Evolutionary conservation across 768 basidiomycete genomes (phyloP), one percentile per base, ranked within the genome.

Genomic region (Amanita rubescens): DNA sequence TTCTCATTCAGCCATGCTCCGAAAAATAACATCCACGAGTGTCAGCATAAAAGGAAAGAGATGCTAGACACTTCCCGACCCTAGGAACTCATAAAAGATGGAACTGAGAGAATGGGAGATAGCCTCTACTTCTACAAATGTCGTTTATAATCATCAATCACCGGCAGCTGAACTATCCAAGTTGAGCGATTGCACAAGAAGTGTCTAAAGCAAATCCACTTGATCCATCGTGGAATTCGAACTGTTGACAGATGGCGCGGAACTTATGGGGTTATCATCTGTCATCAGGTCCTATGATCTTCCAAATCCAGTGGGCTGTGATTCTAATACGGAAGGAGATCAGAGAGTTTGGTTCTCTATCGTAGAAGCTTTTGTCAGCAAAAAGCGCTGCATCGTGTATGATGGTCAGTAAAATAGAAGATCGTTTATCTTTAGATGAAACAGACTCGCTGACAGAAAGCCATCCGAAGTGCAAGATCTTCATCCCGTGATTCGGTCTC

Each of bases 221-320:
- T 39, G 33, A 39, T 27, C 17, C 24, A 39, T 38, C 25, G 27
- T 50, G 34, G 37, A 38, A 14, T 39, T 33, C 14, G 30, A 27
- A 24, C 25, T 10, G 11, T 37, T 49, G 48, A 34, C 43, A 35
- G 51, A 45, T 53, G 51, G 20, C 34, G n/a, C 19, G 35, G 22
- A 8, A 7, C 19, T 43, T 53, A 43, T 37, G 50, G 50, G 34
- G 43, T 42, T 44, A 53, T 34, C 43, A 53, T 9, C n/a, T 24
- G 25, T 42, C 41, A 53, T 45, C 41, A 22, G 30, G 24, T 12
- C 52, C 43, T 53, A 43, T 53, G 52, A 53, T 17, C 51, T 22
- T 17, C 20, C 32, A 27, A 38, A 52, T 17, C 17, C 20, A 38
- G 32, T 19, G 11, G 27, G 17, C 24, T 41, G 39, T 52, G 25